These are phyloP conservation scores for Fusarium siculi DNA, from an alignment of 2,329 filamentous ascomycete genomes.

Conservation along the genomic window DNA sequence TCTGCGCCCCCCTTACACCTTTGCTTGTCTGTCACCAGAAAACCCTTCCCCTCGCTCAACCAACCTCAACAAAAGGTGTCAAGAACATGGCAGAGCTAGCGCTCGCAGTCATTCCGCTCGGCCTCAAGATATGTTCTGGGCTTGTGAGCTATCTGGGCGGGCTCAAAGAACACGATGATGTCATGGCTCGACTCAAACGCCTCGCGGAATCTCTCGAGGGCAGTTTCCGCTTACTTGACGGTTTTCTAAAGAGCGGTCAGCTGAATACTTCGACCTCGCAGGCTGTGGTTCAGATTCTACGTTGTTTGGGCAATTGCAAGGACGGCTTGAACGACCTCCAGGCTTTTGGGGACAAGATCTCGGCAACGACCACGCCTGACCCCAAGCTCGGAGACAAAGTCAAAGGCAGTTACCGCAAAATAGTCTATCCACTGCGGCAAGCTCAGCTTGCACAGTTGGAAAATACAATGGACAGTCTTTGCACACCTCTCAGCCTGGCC, in stretches of 20 bases:
- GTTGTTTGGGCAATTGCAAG: not conserved
- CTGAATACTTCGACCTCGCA: not conserved
- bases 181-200: not conserved
- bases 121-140: not conserved
- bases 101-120: not conserved
- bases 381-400: not conserved
- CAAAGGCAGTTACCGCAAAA: not conserved
- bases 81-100: conserved; percentile 10
- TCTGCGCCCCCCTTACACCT: accelerated
- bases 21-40: not conserved
- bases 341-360: not conserved
- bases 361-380: not conserved
- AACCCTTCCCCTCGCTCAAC: not conserved
- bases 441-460: not conserved
- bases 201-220: not conserved
- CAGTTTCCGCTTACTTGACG: not conserved
- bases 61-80: no score
- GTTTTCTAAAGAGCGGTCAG: not conserved
- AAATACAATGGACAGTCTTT: not conserved
- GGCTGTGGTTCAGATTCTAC: not conserved
- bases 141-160: not conserved
- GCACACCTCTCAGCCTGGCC: not conserved
- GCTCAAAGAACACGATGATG: not conserved
- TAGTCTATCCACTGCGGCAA: not conserved
- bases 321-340: not conserved